Evolutionary conservation across 768 basidiomycete genomes (phyloP).

Genomic region (Dioszegia crocea): DNA sequence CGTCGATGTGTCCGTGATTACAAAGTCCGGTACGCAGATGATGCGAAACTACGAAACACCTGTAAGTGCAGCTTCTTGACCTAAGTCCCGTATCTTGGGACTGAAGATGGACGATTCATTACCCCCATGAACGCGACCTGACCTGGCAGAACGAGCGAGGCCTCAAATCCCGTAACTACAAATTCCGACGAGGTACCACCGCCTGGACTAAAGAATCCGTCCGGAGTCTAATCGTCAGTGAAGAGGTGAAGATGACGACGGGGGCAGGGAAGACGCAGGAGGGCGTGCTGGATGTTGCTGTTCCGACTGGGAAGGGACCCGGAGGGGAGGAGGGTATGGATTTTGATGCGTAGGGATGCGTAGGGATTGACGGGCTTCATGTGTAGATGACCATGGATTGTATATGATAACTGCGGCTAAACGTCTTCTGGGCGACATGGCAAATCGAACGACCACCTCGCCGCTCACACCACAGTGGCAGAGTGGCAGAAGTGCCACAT

Average conservation of each 20-base stretch:
- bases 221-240: conserved; percentile 65
- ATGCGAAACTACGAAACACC: conserved; percentile 90
- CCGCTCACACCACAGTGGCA: too few relatives aligned
- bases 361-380: too few relatives aligned
- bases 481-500: too few relatives aligned
- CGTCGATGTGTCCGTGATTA: conserved; percentile 94
- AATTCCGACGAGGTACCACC: conserved; percentile 80
- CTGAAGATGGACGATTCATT: background rate
- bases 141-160: conserved; percentile 48
- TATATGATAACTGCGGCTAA: background rate
- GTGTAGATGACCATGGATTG: too few relatives aligned
- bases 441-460: too few relatives aligned
- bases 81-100: background rate
- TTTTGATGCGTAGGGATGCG: conserved; percentile 24
- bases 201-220: conserved; percentile 80
- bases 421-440: too few relatives aligned
- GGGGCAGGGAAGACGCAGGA: conserved; percentile 41
- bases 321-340: conserved; percentile 45
- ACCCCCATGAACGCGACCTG: background rate
- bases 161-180: conserved; percentile 49
- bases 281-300: conserved; percentile 19
- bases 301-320: conserved; percentile 28
- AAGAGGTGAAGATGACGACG: conserved; percentile 56
- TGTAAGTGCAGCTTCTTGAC: conserved; percentile 31
- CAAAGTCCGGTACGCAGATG: conserved; percentile 79